These are phyloP conservation scores for Solanum hybrid DNA, from an alignment of 305 asterid genomes.

Conservation along the genomic window DNA sequence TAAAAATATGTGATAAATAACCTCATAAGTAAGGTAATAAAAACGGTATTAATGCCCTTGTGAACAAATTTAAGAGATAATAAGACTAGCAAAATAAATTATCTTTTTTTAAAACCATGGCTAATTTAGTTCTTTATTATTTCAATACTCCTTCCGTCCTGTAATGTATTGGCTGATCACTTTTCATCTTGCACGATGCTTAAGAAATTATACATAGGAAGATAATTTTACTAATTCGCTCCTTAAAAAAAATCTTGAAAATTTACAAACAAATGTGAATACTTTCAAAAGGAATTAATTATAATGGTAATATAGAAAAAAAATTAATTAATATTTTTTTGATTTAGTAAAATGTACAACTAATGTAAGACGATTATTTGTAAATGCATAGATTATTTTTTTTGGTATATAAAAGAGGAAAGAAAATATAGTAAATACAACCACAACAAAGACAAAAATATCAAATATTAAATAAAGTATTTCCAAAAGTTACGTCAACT, in stretches of 20 bases:
- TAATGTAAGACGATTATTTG: no score
- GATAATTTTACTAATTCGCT: neutral
- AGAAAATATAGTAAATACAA: neutral
- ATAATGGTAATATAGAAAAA: no score
- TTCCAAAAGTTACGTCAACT: neutral
- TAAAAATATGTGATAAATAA: neutral
- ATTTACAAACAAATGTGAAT: no score
- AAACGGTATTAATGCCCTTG: neutral
- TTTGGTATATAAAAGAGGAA: neutral
- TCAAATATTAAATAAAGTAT: neutral
- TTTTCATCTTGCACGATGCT: no score
- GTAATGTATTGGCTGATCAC: no score
- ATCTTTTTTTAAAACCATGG: neutral
- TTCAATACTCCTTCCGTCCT: neutral
- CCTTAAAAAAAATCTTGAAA: neutral
- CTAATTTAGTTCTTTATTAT: neutral
- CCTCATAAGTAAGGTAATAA: neutral
- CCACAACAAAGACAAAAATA: neutral
- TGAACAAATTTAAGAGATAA: neutral
- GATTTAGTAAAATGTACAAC: no score
- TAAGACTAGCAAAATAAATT: neutral
- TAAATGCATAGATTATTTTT: no score
- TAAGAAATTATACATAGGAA: no score
- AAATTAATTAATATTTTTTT: no score
- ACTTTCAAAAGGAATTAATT: neutral